Conservation (phyloP, 139 green algal species). For the Chlamydomonas sphaeroides region DNA sequence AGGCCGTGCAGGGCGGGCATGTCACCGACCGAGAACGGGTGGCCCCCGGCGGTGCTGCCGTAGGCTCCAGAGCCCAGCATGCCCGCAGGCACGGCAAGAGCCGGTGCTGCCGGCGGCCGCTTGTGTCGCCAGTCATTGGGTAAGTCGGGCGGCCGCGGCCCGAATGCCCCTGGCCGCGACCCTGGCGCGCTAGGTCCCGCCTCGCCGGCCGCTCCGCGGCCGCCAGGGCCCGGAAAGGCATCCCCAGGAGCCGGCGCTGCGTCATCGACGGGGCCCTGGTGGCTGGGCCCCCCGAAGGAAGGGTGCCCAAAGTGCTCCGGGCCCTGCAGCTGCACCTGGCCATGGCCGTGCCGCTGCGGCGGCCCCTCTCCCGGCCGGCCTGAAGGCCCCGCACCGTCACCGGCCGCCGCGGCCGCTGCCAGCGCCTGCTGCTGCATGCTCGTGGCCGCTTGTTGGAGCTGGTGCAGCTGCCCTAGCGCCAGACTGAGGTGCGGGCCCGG, state of each 20-base stretch:
- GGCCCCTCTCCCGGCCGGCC: not conserved
- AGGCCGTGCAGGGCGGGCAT: slow-evolving; percentile 14
- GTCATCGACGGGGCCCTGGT: too few relatives aligned
- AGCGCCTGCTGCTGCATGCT: slow-evolving; percentile 17
- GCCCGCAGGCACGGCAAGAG: not conserved
- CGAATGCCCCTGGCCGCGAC: too few relatives aligned
- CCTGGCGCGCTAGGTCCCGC: too few relatives aligned
- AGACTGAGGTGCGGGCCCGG: slow-evolving; percentile 5
- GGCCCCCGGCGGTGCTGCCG: too few relatives aligned
- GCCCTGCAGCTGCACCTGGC: not conserved
- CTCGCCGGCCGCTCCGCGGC: too few relatives aligned
- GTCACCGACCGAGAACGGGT: not conserved
- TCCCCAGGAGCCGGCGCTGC: too few relatives aligned
- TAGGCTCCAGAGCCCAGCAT: not conserved
- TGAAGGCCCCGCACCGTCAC: not conserved
- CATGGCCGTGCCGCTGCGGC: not conserved
- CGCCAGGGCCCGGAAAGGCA: too few relatives aligned
- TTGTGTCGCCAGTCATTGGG: not conserved
- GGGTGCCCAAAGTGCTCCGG: too few relatives aligned
- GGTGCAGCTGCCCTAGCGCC: not conserved
- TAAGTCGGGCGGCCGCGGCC: too few relatives aligned
- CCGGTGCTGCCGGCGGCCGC: not conserved
- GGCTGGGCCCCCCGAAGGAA: too few relatives aligned
- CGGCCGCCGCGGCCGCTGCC: not conserved
- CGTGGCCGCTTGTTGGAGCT: not conserved